Evolutionary conservation across 1,284 basidiomycete species (phyloP).

Genomic region (Tylopilus sp.): DNA sequence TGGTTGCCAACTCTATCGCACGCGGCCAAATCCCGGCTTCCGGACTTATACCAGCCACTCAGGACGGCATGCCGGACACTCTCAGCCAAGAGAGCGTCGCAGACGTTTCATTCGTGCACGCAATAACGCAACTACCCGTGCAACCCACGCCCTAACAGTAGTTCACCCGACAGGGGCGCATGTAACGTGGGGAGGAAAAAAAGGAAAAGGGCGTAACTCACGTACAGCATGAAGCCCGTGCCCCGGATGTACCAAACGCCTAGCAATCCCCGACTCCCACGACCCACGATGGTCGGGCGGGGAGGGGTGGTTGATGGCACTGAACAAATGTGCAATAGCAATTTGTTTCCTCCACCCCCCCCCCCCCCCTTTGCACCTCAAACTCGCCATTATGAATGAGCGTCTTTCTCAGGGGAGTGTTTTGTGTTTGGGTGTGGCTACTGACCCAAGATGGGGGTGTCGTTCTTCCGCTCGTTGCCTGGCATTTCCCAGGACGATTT

Average conservation of each 20-base stretch:
- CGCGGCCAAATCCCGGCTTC: constrained; percentile 8
- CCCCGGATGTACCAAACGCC: neutral
- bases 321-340: neutral
- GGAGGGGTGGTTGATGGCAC: neutral
- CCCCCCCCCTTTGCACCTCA: too few species aligned
- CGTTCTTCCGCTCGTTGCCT: neutral
- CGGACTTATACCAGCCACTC: constrained; percentile 3
- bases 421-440: neutral
- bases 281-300: constrained; percentile 8
- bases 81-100: neutral
- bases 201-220: too few species aligned
- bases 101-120: neutral
- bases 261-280: constrained; percentile 2
- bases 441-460: neutral
- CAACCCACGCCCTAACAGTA: constrained; percentile 1
- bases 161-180: constrained; percentile 11
- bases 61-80: neutral
- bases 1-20: constrained; percentile 20
- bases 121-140: neutral
- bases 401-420: neutral
- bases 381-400: neutral
- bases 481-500: neutral
- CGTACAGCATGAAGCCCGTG: neutral
- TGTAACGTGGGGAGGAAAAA: constrained; percentile 20
- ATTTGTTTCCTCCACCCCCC: neutral